Conservation (phyloP, 257 asterid genomes). For the Eucommia ulmoides region DNA sequence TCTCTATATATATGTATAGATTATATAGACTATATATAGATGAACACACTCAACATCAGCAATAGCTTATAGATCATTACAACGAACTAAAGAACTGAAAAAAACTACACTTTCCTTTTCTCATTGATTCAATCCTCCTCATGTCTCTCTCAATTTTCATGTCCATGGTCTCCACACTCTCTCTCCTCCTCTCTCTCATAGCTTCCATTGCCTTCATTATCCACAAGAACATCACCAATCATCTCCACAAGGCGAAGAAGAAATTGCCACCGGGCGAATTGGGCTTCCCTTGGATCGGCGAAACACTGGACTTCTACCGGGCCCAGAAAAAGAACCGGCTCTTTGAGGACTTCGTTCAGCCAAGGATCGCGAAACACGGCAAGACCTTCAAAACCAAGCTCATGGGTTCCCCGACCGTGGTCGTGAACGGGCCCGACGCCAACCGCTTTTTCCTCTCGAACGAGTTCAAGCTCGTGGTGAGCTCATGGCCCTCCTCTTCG, state of each 20-base stretch:
- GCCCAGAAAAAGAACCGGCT: slow-evolving; percentile 58
- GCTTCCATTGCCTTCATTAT: slow-evolving; percentile 16
- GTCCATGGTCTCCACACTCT: slow-evolving; percentile 15
- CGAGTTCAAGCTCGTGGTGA: slow-evolving; percentile 73
- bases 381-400: slow-evolving; percentile 60
- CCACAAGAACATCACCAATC: slow-evolving; percentile 10
- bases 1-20: background rate
- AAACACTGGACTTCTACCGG: slow-evolving; percentile 58
- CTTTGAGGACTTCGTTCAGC: slow-evolving; percentile 51
- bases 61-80: no score
- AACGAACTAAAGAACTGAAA: no score
- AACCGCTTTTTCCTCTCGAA: slow-evolving; percentile 70
- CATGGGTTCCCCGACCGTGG: slow-evolving; percentile 75
- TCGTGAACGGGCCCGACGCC: slow-evolving; percentile 74
- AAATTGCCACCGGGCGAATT: slow-evolving; percentile 62
- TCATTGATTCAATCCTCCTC: slow-evolving; percentile 10
- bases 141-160: slow-evolving; percentile 22
- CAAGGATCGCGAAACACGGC: slow-evolving; percentile 50
- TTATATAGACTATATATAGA: no score
- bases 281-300: slow-evolving; percentile 85
- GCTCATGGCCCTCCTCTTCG: slow-evolving; percentile 88
- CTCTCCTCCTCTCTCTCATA: slow-evolving; percentile 11
- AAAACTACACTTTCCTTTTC: no score
- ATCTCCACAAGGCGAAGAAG: slow-evolving; percentile 15
- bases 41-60: no score